These are phyloP conservation scores for Phytophthora citrophthora DNA, from an alignment of 352 stramenopile species.

Conservation along the genomic window DNA sequence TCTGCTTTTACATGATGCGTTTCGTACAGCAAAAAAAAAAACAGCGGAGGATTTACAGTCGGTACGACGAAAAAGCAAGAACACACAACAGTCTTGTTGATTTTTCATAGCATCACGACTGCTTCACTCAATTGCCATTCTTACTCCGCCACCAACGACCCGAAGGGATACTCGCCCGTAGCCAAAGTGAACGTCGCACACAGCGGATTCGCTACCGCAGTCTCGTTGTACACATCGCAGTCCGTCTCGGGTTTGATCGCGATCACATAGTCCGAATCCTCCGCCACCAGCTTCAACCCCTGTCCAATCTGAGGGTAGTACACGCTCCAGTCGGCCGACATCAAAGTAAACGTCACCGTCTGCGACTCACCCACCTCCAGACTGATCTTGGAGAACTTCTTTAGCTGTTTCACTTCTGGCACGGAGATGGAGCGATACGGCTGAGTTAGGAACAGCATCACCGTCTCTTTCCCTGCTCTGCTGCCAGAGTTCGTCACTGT, in stretches of 20 bases:
- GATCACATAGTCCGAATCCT: not conserved
- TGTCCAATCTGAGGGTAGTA: not conserved
- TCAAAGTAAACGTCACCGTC: not conserved
- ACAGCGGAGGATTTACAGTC: too few relatives aligned
- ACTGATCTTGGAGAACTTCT: constrained; percentile 2
- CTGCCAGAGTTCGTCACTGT: not conserved
- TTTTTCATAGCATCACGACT: too few relatives aligned
- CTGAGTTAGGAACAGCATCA: not conserved
- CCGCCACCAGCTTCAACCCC: not conserved
- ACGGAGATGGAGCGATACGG: not conserved
- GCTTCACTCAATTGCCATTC: not conserved
- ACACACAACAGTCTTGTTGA: too few relatives aligned
- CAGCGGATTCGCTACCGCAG: not conserved
- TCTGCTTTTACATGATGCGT: too few relatives aligned
- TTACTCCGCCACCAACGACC: constrained; percentile 2
- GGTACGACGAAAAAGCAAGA: too few relatives aligned
- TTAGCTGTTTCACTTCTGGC: not conserved
- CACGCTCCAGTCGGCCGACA: not conserved
- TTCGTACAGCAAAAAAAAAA: too few relatives aligned
- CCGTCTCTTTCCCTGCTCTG: not conserved
- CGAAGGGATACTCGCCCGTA: constrained; percentile 5
- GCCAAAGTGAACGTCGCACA: constrained; percentile 4
- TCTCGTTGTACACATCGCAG: constrained; percentile 4
- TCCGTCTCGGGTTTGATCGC: constrained; percentile 2
- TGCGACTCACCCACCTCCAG: not conserved